These are phyloP conservation scores for Solanum hybrid DNA, from an alignment of 305 asterid genomes.

Conservation along the genomic window DNA sequence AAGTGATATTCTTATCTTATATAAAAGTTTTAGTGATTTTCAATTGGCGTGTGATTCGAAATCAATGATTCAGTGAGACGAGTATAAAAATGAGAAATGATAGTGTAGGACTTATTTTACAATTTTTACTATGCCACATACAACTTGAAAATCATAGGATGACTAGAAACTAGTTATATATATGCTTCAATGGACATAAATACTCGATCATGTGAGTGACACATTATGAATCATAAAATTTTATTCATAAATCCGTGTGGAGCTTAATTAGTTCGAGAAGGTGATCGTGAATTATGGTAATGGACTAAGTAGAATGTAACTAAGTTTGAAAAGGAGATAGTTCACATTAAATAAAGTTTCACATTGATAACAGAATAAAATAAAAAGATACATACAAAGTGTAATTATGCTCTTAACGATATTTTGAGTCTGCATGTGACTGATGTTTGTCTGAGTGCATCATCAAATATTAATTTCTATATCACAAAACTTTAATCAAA, in stretches of 20 bases:
- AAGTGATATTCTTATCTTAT: neutral
- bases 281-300: neutral
- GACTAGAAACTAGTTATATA: neutral
- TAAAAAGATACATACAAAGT: neutral
- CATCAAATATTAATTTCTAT: neutral
- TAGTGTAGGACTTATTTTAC: neutral
- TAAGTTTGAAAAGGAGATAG: too few relatives aligned
- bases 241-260: neutral
- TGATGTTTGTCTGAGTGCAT: neutral
- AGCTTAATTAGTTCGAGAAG: neutral
- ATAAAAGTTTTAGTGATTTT: neutral
- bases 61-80: rapidly evolving
- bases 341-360: neutral
- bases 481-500: neutral
- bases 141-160: neutral
- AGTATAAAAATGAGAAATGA: neutral
- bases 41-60: neutral
- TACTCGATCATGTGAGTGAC: neutral
- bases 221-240: neutral
- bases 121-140: neutral
- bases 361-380: neutral
- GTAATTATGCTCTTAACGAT: neutral
- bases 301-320: neutral
- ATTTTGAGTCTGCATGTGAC: neutral
- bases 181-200: neutral